Evolutionary conservation across 192 early-diverging fungal genomes (phyloP), one percentile per base, ranked within the genome.

Genomic region (Bifiguratus adelaidae): DNA sequence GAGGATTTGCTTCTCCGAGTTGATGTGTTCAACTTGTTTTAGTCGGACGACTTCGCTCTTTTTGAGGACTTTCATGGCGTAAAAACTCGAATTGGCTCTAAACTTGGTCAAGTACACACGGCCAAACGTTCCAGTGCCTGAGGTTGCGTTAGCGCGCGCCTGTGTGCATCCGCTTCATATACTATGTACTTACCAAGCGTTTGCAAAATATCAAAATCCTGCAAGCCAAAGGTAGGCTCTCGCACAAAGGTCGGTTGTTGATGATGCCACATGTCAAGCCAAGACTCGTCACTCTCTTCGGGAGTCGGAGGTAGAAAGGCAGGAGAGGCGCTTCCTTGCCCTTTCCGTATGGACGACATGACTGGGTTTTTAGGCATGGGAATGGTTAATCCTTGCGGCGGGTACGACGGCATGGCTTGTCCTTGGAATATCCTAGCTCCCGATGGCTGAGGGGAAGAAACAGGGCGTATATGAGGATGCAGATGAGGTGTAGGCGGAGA

Each of bases 101-200:
- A 82, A 88, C 57, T 83, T 80, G 23, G 85, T 76, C 28, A 98
- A 75, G 60, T 91, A 93, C 9, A 98, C 95, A 26, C 95, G 71
- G 2, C 92, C 94, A 70, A 97, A 97, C 29, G 94, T 97, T 32
- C 94, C 94, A 6, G 94, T 97, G 20, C 94, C 93, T 89, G 79
- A 34, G 9, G 18, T 35, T 33, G 8, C n/a, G 8, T 33, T n/a
- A 33, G n/a, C 32, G 8, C 8, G 32, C n/a, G 32, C 32, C n/a
- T 8, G 8, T 33, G 32, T 33, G 32, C 32, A 8, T 33, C 32
- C 32, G 8, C 32, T 13, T 7, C 33, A 19, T 24, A 22, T 21
- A 1, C 2, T 11, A 7, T n/a, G 42, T 37, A 30, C 34, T 62
- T 67, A 73, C 70, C 70, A 20, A 74, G 55, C 19, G 71, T 74